These are phyloP conservation scores for Turnera subulata DNA, from an alignment of 345 rosid species.

Conservation along the genomic window DNA sequence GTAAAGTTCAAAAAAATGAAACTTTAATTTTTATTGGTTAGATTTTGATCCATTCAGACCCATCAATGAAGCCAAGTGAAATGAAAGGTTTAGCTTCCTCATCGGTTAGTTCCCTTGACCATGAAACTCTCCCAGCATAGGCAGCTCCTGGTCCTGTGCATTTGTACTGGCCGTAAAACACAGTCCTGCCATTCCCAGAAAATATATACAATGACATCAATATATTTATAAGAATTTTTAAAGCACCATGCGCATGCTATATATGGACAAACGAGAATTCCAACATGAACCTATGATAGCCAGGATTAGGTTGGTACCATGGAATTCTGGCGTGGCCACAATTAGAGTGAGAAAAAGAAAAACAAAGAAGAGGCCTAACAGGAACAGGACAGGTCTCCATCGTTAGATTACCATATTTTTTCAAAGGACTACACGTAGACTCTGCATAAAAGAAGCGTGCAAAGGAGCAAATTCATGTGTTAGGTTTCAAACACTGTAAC, in stretches of 20 bases:
- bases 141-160: constrained; percentile 85
- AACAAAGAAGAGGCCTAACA: neutral
- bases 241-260: constrained; percentile 7
- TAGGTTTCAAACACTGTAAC: too few species aligned
- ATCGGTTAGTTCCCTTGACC: constrained; percentile 86
- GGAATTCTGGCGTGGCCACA: neutral
- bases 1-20: too few species aligned
- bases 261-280: constrained; percentile 2
- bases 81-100: constrained; percentile 89
- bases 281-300: neutral
- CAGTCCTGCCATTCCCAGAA: constrained; percentile 58
- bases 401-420: too few species aligned
- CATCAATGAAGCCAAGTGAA: constrained; percentile 75
- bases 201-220: neutral
- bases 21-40: constrained; percentile 12
- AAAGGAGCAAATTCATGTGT: too few species aligned
- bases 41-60: constrained; percentile 76
- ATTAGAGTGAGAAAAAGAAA: neutral
- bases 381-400: too few species aligned
- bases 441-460: too few species aligned
- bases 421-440: neutral
- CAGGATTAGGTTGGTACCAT: constrained; percentile 6
- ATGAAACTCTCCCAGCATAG: constrained; percentile 80
- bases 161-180: constrained; percentile 92
- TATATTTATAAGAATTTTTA: too few species aligned